These are phyloP conservation scores for Magnusiomyces ingens DNA, from an alignment of 1,139 yeast species.

Conservation along the genomic window DNA sequence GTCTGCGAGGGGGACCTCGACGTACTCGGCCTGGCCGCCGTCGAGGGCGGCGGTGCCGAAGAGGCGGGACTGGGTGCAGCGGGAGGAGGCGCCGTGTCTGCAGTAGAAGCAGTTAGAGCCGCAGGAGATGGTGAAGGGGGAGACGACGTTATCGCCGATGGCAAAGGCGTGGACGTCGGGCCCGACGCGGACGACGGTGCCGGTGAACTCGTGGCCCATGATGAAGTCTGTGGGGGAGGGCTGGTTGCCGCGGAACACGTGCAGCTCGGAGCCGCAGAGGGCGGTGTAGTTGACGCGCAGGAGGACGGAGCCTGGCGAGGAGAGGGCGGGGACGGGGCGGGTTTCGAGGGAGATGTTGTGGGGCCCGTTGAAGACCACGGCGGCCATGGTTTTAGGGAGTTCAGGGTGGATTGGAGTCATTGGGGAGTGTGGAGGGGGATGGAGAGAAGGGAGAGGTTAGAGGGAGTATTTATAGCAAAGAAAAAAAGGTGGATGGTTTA, in stretches of 20 bases:
- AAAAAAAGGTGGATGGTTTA: too few species aligned
- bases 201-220: slow-evolving; percentile 73
- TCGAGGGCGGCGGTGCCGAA: slow-evolving; percentile 50
- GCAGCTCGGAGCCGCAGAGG: slow-evolving; percentile 57
- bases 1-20: slow-evolving; percentile 51
- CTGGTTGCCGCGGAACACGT: slow-evolving; percentile 52
- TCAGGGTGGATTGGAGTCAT: neutral
- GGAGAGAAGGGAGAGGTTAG: neutral
- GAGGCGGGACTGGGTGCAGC: slow-evolving; percentile 46
- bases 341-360: slow-evolving; percentile 39
- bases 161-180: slow-evolving; percentile 50
- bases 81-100: slow-evolving; percentile 45
- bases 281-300: slow-evolving; percentile 50
- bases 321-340: slow-evolving; percentile 40
- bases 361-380: slow-evolving; percentile 51
- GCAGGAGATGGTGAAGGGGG: slow-evolving; percentile 51
- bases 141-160: slow-evolving; percentile 71
- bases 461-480: too few species aligned
- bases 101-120: slow-evolving; percentile 51
- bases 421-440: neutral
- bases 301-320: slow-evolving; percentile 42
- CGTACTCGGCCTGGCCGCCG: slow-evolving; percentile 58
- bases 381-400: slow-evolving; percentile 41
- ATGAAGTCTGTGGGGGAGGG: slow-evolving; percentile 49
- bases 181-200: slow-evolving; percentile 63